Conservation (phyloP, 257 asterid species). For the Dorcoceras hygrometricum region DNA sequence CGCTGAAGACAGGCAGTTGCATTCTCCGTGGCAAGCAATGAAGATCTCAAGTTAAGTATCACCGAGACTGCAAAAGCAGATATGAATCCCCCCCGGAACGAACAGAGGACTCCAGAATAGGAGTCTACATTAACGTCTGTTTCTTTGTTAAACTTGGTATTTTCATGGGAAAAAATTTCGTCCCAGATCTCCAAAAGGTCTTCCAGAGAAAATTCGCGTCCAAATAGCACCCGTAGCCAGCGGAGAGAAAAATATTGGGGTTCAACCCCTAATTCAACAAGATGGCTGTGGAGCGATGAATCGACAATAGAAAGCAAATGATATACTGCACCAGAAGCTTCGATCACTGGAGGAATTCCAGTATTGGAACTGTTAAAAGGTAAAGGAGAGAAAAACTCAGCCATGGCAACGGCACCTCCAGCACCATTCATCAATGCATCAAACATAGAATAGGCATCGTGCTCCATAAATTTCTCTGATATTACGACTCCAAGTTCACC, state of each 20-base stretch:
- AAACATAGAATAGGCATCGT: conserved; percentile 87
- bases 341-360: conserved; percentile 76
- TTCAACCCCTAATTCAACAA: conserved; percentile 86
- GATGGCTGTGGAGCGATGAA: conserved; percentile 78
- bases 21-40: conserved; percentile 82
- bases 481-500: conserved; percentile 87
- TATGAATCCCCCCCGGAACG: conserved; percentile 80
- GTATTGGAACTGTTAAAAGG: conserved; percentile 45
- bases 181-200: conserved; percentile 82
- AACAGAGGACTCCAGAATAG: conserved; percentile 55
- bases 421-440: conserved; percentile 81
- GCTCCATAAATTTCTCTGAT: conserved; percentile 87
- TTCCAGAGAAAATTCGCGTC: conserved; percentile 85
- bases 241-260: conserved; percentile 89
- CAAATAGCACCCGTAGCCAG: conserved; percentile 87
- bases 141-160: conserved; percentile 36
- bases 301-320: conserved; percentile 85
- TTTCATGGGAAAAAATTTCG: conserved; percentile 64
- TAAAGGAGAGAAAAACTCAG: conserved; percentile 71
- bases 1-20: conserved; percentile 82
- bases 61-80: conserved; percentile 88
- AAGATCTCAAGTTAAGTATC: conserved; percentile 74
- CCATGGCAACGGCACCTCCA: conserved; percentile 77
- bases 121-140: conserved; percentile 36
- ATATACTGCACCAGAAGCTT: conserved; percentile 73